Evolutionary conservation across 257 asterid species (phyloP), one percentile per base, ranked within the genome.

Genomic region (Coffea eugenioides): DNA sequence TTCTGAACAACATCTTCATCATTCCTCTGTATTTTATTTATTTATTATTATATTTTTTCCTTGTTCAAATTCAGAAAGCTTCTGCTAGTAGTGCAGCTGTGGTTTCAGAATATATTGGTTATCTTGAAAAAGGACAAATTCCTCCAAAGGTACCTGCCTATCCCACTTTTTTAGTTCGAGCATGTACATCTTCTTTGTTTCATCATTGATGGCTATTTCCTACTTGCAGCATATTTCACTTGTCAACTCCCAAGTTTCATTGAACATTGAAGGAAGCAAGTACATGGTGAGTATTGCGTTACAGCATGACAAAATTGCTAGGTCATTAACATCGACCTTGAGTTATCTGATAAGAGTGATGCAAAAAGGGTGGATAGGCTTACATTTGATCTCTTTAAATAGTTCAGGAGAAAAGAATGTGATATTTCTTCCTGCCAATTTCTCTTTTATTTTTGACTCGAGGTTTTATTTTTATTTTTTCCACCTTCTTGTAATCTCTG

Each of bases 211-310:
- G 68, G 75, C 74, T 21, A n/a, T 79, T 78, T 59, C 61, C 75
- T 82, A n/a, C 83, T 77, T 88, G 97, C 95, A 96, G 99, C 98
- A 96, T 86, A 91, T 96, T 80, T 96, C 99, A 45, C 93, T 96
- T 75, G 99, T 96, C 84, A 88, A 88, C 88, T 94, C 99, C 83
- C 94, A 91, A 83, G 97, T 96, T 88, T 94, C 99, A 49, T 83
- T 94, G 84, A 96, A 96, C 87, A 96, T 96, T 77, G 99, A 96
- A 89, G 99, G 99, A 86, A 94, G 97, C 95, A 96, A 96, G 89
- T 96, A 96, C 84, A 96, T 97, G 67, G 99, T 96, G 89, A 87
- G 97, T 88, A 69, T 49, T 79, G 52, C 25, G 39, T 65, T 59
- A 56, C 41, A 6, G 67, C 48, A 12, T 10, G 5, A 65, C n/a